phyloP scores from a whole-genome alignment of 1,139 yeast genomes.

The Taphrina pruni region DNA sequence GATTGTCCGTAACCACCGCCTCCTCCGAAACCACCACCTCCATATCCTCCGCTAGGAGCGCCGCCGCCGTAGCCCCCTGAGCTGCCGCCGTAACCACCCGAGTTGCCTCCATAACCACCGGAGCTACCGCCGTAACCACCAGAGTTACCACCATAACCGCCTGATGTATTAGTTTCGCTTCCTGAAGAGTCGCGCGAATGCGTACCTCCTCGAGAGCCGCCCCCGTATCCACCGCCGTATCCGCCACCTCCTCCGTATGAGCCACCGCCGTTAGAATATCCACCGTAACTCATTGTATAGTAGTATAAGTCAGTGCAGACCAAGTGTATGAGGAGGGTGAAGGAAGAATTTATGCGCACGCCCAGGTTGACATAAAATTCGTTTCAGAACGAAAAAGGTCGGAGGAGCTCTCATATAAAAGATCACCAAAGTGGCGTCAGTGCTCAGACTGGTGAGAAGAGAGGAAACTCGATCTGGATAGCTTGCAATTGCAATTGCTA shows the following conservation, averaged over 20 bases:
- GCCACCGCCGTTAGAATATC: conserved; percentile 44
- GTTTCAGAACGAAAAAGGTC: background rate
- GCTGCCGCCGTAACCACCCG: conserved; percentile 44
- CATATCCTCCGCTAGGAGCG: conserved; percentile 44
- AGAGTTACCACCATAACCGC: conserved; percentile 8
- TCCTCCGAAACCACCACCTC: conserved; percentile 46
- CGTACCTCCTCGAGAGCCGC: conserved; percentile 32
- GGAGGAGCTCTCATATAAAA: background rate
- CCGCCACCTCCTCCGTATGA: conserved; percentile 44
- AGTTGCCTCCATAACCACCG: conserved; percentile 50
- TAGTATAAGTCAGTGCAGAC: background rate
- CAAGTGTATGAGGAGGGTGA: too few species aligned
- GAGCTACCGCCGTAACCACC: conserved; percentile 50
- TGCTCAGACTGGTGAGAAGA: too few species aligned
- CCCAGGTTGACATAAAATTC: background rate
- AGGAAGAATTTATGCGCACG: too few species aligned
- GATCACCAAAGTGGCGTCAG: background rate
- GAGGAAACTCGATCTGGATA: too few species aligned
- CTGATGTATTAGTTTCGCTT: background rate
- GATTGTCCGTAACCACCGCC: conserved; percentile 53
- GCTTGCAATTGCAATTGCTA: too few species aligned
- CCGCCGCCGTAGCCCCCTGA: conserved; percentile 46
- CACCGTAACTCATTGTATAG: conserved; percentile 37
- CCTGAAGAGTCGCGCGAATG: background rate
- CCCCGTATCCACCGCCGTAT: conserved; percentile 19